phyloP scores from a whole-genome alignment of 352 stramenopile species.

The Phytophthora fragariaefolia region DNA sequence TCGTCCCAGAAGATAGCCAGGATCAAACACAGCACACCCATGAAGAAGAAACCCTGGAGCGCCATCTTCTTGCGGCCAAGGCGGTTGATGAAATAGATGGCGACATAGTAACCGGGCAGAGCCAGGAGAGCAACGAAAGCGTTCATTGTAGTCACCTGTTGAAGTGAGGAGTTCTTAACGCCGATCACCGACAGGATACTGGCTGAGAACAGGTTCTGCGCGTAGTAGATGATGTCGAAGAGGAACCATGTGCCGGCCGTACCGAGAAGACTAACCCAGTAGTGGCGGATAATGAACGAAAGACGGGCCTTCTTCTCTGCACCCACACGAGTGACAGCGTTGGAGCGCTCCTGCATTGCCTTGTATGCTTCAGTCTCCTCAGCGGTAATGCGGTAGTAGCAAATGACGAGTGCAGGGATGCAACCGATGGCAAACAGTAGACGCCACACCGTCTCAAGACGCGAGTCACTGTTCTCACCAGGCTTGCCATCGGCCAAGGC shows the following conservation, averaged over 20 bases:
- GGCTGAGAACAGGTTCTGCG: slow-evolving; percentile 75
- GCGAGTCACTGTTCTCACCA: slow-evolving; percentile 39
- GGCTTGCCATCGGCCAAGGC: slow-evolving; percentile 32
- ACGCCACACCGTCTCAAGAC: slow-evolving; percentile 64
- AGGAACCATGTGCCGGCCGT: slow-evolving; percentile 83
- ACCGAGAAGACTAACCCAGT: slow-evolving; percentile 54
- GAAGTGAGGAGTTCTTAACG: slow-evolving; percentile 47
- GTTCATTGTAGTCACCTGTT: slow-evolving; percentile 57
- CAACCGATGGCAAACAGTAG: slow-evolving; percentile 57
- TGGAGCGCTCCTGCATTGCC: slow-evolving; percentile 29
- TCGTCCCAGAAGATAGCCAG: slow-evolving; percentile 66
- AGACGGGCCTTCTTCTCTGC: slow-evolving; percentile 29
- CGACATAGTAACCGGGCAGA: slow-evolving; percentile 83
- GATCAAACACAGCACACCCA: slow-evolving; percentile 62
- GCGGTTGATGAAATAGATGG: slow-evolving; percentile 69
- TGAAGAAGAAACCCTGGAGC: slow-evolving; percentile 73
- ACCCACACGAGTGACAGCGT: not conserved
- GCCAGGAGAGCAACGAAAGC: slow-evolving; percentile 62
- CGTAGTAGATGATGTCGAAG: slow-evolving; percentile 84
- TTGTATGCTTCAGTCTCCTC: slow-evolving; percentile 61
- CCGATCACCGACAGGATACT: slow-evolving; percentile 65
- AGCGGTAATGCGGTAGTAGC: slow-evolving; percentile 59
- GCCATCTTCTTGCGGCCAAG: slow-evolving; percentile 73
- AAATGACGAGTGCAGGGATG: slow-evolving; percentile 53
- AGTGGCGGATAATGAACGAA: slow-evolving; percentile 53